Base-by-base conservation (phyloP, 2,329 filamentous ascomycete species). In the Diplodia seriata region DNA sequence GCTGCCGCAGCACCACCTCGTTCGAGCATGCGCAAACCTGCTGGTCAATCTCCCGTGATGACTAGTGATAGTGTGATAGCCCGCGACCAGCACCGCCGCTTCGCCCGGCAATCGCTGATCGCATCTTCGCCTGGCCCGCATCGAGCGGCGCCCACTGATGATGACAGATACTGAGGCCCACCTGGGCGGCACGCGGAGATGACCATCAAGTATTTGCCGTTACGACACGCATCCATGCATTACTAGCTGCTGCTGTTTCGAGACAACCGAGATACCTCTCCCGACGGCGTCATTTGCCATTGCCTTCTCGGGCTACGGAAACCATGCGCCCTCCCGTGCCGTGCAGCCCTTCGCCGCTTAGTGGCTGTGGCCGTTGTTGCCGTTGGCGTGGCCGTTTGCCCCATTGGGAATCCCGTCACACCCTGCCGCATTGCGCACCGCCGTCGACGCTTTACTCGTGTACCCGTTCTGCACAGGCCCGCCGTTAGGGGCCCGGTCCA, bases 341-440 rank as follows among this genome's bases (percentile, higher is more conserved):
- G 29, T 40, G 36, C 29, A 33, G 18, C 56, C 23, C 3, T 18
- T 26, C 57, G 38, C 15, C 2, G n/a, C n/a, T 26, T 40, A 63
- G 57, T 63, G 53, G 49, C 65, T 64, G 54, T 38, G 43, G 38
- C 64, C 31, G 33, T 51, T 29, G 20, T 11, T 47, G 31, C 56
- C 43, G 57, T 23, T 63, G 29, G 47, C 47, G 56, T 53, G 47
- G 14, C 55, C 61, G 20, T 43, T 64, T 14, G 14, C 56, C 31
- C 38, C 51, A 56, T 70, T 70, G 43, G 33, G 43, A 18, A 71
- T 69, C 26, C 73, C 72, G 68, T 75, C 70, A 31, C 74, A 71
- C 29, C 74, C 74, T 67, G 76, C 75, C 14, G 73, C 73, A 56
- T 67, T 72, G 56, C 50, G 38, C 54, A 70, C 71, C 49, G 57